Percentiles rank a stretch among this genome's conserved stretches.
Evolutionary conservation across 768 basidiomycete genomes (phyloP).

Genomic region (Suillus subalutaceus): DNA sequence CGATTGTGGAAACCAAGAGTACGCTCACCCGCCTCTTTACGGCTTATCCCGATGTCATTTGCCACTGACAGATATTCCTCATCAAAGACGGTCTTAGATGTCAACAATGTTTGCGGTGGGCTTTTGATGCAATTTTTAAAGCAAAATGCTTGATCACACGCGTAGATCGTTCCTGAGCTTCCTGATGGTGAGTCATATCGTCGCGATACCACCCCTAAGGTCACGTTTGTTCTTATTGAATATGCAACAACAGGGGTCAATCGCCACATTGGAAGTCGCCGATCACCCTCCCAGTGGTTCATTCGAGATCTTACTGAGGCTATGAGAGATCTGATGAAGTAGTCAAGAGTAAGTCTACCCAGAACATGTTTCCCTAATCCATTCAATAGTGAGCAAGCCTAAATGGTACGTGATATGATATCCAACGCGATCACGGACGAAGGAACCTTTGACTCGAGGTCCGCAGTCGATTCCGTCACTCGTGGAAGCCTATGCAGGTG

Average conservation of each 20-base stretch:
- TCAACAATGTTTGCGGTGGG: constrained; percentile 27
- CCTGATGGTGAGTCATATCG: constrained; percentile 47
- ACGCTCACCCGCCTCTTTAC: neutral
- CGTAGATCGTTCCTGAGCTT: constrained; percentile 24
- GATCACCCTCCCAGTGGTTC: constrained; percentile 41
- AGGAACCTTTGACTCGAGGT: constrained; percentile 33
- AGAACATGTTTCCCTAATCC: constrained; percentile 45
- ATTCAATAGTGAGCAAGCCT: constrained; percentile 39
- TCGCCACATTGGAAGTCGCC: constrained; percentile 47
- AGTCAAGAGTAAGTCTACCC: constrained; percentile 34
- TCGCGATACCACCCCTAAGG: constrained; percentile 49
- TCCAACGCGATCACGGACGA: constrained; percentile 40
- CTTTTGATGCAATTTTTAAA: constrained; percentile 36
- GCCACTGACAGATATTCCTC: neutral
- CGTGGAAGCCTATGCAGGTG: constrained; percentile 32
- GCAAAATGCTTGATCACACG: constrained; percentile 37
- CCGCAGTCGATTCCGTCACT: constrained; percentile 36
- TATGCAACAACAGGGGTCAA: constrained; percentile 39
- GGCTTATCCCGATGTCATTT: neutral
- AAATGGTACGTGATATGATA: constrained; percentile 46
- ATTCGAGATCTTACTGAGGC: constrained; percentile 40
- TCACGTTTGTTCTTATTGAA: constrained; percentile 47
- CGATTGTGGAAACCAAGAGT: constrained; percentile 46
- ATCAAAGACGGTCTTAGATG: constrained; percentile 3
- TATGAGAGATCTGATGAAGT: constrained; percentile 46